A percentile compares a stretch with the other conserved stretches of the same genome.
Evolutionary conservation across 2,329 filamentous ascomycete genomes (phyloP).

Genomic region (Exophiala lecanii-corni): DNA sequence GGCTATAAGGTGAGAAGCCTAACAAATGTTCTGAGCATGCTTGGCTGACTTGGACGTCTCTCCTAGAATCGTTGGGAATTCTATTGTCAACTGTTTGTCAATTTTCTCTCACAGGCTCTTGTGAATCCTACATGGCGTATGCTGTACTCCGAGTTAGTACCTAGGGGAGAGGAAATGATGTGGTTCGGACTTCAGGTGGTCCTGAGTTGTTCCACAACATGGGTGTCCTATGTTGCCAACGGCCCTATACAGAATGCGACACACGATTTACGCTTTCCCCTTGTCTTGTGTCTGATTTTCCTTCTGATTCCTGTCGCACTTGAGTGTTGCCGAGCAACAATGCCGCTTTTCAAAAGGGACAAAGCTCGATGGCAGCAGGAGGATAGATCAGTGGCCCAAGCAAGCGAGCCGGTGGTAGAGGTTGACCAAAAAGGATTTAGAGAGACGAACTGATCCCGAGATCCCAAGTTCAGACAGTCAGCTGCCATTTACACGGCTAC

Average conservation of each 20-base stretch:
- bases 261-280: conserved; percentile 3
- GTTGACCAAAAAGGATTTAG: not conserved
- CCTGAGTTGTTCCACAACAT: conserved; percentile 1
- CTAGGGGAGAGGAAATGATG: not conserved
- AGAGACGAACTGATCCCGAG: not conserved
- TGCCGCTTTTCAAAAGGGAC: not conserved
- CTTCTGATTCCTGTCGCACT: not conserved
- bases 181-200: conserved; percentile 8
- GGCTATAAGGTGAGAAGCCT: conserved; percentile 3
- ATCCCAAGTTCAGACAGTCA: too few species aligned
- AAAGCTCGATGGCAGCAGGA: not conserved
- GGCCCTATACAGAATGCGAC: conserved; percentile 7
- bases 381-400: not conserved
- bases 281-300: conserved; percentile 4
- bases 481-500: too few species aligned
- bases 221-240: conserved; percentile 5
- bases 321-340: not conserved
- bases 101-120: not conserved
- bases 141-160: conserved; percentile 3
- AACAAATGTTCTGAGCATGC: not conserved
- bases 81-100: conserved; percentile 3
- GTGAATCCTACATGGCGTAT: conserved; percentile 4
- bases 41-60: not conserved
- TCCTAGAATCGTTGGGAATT: conserved; percentile 9
- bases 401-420: not conserved